Evolutionary conservation across 176 grass and related monocot species (phyloP).

Genomic region (Olyra latifolia): DNA sequence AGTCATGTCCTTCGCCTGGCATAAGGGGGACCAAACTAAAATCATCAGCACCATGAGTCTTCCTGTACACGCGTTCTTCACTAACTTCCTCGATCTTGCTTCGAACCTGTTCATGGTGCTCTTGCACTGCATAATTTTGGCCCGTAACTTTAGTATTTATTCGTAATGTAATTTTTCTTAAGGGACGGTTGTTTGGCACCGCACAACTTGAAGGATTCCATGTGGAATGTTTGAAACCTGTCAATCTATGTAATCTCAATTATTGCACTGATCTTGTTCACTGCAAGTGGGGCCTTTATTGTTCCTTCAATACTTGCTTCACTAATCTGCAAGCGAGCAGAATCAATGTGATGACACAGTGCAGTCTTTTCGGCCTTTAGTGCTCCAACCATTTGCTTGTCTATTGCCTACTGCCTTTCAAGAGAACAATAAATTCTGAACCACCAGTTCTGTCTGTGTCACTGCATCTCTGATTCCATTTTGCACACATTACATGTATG

Average conservation of each 20-base stretch:
- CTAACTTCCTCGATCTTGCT: neutral
- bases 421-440: slow-evolving; percentile 21
- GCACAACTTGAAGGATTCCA: slow-evolving; percentile 24
- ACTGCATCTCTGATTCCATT: slow-evolving; percentile 42
- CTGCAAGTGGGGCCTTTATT: neutral
- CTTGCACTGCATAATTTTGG: slow-evolving; percentile 2
- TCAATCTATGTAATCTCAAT: slow-evolving; percentile 1
- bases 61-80: neutral
- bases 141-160: neutral
- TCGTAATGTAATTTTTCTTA: neutral
- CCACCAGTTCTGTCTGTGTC: slow-evolving; percentile 44
- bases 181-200: neutral
- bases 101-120: neutral
- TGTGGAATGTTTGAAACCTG: slow-evolving; percentile 31
- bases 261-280: neutral
- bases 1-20: slow-evolving; percentile 2
- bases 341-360: slow-evolving; percentile 18
- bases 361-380: neutral
- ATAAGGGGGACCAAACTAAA: slow-evolving; percentile 11
- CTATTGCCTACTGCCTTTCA: slow-evolving; percentile 4
- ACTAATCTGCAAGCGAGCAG: slow-evolving; percentile 25
- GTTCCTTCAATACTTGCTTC: neutral
- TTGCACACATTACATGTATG: slow-evolving; percentile 44
- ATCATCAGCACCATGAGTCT: neutral
- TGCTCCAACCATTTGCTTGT: slow-evolving; percentile 4